Percentiles rank a stretch among this genome's conserved stretches.
Evolutionary conservation across 2,329 filamentous ascomycete species (phyloP).

Genomic region (Neurospora sp.): DNA sequence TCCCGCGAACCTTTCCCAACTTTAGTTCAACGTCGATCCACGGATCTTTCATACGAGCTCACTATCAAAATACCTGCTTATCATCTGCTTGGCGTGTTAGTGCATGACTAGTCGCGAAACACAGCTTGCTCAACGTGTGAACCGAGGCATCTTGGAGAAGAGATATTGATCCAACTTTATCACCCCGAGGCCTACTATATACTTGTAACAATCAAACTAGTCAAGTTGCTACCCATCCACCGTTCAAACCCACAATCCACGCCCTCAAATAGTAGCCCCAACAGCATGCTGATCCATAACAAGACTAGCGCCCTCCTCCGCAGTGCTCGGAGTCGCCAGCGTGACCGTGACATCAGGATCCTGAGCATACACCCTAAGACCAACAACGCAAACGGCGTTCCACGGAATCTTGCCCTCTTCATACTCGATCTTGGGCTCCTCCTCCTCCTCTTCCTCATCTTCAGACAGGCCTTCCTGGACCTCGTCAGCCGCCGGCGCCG

Average conservation of each 20-base stretch:
- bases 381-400: slow-evolving; percentile 33
- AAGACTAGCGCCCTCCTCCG: slow-evolving; percentile 21
- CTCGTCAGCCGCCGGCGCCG: not conserved
- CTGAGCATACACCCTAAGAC: slow-evolving; percentile 28
- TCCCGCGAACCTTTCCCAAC: not conserved
- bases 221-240: no score
- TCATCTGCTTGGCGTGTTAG: not conserved
- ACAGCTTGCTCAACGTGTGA: not conserved
- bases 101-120: not conserved
- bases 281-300: slow-evolving; percentile 20
- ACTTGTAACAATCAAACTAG: not conserved
- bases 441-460: slow-evolving; percentile 13
- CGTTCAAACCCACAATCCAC: not conserved
- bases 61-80: no score
- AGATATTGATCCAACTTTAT: not conserved
- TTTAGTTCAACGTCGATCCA: not conserved
- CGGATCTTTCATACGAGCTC: no score
- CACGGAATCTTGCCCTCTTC: slow-evolving; percentile 20
- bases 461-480: slow-evolving; percentile 9
- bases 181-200: not conserved
- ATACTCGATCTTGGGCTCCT: slow-evolving; percentile 10
- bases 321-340: slow-evolving; percentile 23
- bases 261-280: slow-evolving; percentile 21
- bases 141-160: not conserved
- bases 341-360: slow-evolving; percentile 25